Evolutionary conservation across 306 rosid species (phyloP).

Genomic region (Mimosa bimucronata): DNA sequence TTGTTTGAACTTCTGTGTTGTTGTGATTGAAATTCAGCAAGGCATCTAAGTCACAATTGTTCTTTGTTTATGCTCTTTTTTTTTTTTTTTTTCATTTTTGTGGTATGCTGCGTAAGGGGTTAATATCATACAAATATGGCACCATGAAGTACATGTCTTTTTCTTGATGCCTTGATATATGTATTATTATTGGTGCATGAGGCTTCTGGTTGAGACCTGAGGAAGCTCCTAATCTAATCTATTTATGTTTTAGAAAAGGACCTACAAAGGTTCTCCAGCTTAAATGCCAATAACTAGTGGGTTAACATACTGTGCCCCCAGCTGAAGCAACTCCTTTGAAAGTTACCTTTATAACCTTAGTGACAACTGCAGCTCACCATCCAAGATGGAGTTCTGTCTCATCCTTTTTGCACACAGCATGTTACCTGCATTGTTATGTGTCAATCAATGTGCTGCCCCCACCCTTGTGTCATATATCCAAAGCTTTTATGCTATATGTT

Average conservation of each 20-base stretch:
- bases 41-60: background rate
- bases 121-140: background rate
- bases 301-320: background rate
- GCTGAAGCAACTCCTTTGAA: constrained; percentile 1
- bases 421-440: background rate
- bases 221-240: constrained; percentile 6
- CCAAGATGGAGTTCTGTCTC: too few species aligned
- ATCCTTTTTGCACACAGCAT: background rate
- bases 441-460: constrained; percentile 18
- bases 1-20: background rate
- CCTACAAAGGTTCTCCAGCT: background rate
- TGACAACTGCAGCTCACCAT: too few species aligned
- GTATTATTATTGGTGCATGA: constrained; percentile 16
- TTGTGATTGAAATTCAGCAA: background rate
- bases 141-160: background rate
- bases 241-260: background rate
- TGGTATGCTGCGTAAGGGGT: background rate
- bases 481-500: background rate
- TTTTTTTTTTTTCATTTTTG: background rate
- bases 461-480: background rate
- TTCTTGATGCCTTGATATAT: constrained; percentile 9
- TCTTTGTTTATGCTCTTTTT: background rate
- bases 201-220: constrained; percentile 12
- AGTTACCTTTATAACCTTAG: background rate
- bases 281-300: background rate